phyloP scores from a whole-genome alignment of 768 basidiomycete genomes.

The Termitomyces sp. region DNA sequence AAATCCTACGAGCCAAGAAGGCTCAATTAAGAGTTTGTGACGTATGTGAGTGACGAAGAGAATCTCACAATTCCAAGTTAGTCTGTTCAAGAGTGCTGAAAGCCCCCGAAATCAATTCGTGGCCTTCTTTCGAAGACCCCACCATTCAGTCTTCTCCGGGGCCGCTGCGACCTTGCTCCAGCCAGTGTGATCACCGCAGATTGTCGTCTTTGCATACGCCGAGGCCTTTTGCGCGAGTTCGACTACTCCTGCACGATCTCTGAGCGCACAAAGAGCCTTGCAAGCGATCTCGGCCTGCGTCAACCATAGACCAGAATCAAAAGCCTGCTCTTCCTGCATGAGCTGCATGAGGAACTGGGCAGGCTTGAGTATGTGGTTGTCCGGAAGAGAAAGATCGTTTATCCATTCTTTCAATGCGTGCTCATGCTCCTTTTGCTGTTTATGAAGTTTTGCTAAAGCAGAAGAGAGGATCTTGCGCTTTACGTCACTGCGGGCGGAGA shows the following conservation, averaged over 20 bases:
- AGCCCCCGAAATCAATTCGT: background rate
- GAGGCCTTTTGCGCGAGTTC: conserved; percentile 13
- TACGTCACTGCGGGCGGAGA: conserved; percentile 13
- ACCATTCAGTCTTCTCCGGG: conserved; percentile 16
- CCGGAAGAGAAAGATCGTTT: conserved; percentile 7
- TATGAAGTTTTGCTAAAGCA: background rate
- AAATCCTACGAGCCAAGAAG: background rate
- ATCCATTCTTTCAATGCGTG: conserved; percentile 6
- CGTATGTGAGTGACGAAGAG: background rate
- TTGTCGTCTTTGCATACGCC: background rate
- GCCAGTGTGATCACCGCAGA: conserved; percentile 8
- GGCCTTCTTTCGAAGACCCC: conserved; percentile 8
- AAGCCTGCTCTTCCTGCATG: conserved; percentile 13
- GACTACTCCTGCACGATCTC: conserved; percentile 10
- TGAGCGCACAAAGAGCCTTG: conserved; percentile 17
- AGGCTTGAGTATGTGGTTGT: conserved; percentile 7
- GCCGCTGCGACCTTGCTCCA: conserved; percentile 14
- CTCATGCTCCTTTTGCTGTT: conserved; percentile 6
- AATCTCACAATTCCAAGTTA: background rate
- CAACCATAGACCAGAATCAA: conserved; percentile 6
- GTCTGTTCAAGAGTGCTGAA: background rate
- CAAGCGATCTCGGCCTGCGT: conserved; percentile 9
- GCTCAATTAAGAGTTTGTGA: background rate
- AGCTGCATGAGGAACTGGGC: conserved; percentile 3
- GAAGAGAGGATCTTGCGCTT: conserved; percentile 7